Evolutionary conservation across 176 grass and related monocot species (phyloP).

Genomic region (Juncus inflexus): DNA sequence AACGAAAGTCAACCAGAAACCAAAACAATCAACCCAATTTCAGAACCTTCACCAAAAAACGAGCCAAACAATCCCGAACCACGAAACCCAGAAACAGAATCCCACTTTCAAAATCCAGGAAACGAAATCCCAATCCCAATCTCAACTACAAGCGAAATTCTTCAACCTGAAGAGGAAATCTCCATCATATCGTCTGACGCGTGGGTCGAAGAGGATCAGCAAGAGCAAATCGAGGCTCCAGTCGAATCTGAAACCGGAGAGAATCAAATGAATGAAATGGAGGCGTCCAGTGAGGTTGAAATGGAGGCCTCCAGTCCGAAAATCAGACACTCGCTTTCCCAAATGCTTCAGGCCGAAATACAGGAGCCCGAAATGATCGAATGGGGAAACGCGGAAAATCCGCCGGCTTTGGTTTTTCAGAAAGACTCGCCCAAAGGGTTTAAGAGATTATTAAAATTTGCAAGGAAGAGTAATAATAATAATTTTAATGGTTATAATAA

Average conservation of each 20-base stretch:
- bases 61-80: conserved; percentile 81
- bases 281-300: conserved; percentile 27
- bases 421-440: conserved; percentile 98
- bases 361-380: conserved; percentile 94
- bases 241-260: conserved; percentile 44
- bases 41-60: conserved; percentile 72
- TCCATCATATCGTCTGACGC: conserved; percentile 78
- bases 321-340: conserved; percentile 87
- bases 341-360: conserved; percentile 98
- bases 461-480: conserved; percentile 53
- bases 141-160: conserved; percentile 43
- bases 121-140: conserved; percentile 35
- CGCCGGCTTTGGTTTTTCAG: conserved; percentile 92
- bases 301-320: conserved; percentile 72
- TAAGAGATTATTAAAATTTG: conserved; percentile 97
- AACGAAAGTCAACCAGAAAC: conserved; percentile 84
- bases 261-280: conserved; percentile 22
- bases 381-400: conserved; percentile 99
- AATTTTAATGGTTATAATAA: conserved; percentile 15
- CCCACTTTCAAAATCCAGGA: conserved; percentile 49
- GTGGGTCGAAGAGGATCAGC: conserved; percentile 77
- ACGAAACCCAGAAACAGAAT: conserved; percentile 40
- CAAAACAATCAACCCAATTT: conserved; percentile 71
- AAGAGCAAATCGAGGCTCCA: conserved; percentile 51
- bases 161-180: conserved; percentile 74